Evolutionary conservation across 106 monocot genomes (phyloP), one percentile per base, ranked within the genome.

Genomic region (Apostasia shenzhenica): DNA sequence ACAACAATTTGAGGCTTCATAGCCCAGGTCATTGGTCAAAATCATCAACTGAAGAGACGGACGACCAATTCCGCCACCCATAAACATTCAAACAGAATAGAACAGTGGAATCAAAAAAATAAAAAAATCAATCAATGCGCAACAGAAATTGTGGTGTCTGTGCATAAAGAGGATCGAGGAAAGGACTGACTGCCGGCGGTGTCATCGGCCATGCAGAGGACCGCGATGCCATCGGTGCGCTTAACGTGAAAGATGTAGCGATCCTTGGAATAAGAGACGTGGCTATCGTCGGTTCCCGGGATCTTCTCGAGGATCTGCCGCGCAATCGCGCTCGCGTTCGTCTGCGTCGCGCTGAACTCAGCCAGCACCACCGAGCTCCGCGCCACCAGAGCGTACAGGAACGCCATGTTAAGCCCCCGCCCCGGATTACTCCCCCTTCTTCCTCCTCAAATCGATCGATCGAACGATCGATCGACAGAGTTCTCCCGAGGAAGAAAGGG

Each of bases 171-270:
- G 26, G 55, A 58, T 1, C 14, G 12, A 14, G 26, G 6, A 46
- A 10, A 62, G 6, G 1, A 59, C 85, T 81, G 60, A 95, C 95
- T 79, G 69, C 91, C 95, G 66, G 95, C 85, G 41, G 84, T 51
- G 72, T 95, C 95, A 54, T 91, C 88, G 67, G 95, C 95, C 84
- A 95, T 84, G 80, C 95, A 95, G 71, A 95, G 92, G 59, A 86
- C 88, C 72, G 95, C 89, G 89, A 95, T 82, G 54, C 91, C 95
- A 45, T 95, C 95, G 72, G 95, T 92, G 68, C 95, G 77, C 81
- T 92, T 91, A 67, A 84, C 95, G 63, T 95, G 95, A 80, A 95
- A 95, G 70, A 88, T 76, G 69, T 79, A 84, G 14, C 88, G 85
- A 41, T 95, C 92, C 74, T 95, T 91, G 14, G 95, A 89, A 75